These are phyloP conservation scores for Sporothrix protearum DNA, from an alignment of 2,329 filamentous ascomycete genomes.

Conservation along the genomic window DNA sequence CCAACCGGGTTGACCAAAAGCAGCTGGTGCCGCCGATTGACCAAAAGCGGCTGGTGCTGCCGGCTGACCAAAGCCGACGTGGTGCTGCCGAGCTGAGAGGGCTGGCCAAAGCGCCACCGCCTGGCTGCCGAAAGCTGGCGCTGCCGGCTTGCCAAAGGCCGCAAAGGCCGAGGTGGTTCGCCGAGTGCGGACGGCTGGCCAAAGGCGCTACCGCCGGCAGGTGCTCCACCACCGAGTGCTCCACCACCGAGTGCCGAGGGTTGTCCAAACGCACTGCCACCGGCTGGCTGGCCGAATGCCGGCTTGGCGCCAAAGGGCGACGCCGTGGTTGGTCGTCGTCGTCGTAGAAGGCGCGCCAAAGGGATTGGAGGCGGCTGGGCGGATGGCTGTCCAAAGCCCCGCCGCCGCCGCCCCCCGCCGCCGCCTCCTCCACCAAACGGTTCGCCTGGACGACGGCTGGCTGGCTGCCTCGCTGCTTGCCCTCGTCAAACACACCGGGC, in stretches of 20 bases:
- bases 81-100: conserved; percentile 33
- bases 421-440: conserved; percentile 13
- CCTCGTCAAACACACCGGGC: conserved; percentile 45
- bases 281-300: conserved; percentile 35
- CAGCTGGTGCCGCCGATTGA: background rate
- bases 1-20: conserved; percentile 25
- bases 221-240: conserved; percentile 20
- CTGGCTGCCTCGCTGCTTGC: conserved; percentile 32
- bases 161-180: background rate
- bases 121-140: conserved; percentile 35
- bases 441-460: background rate
- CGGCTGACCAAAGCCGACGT: background rate
- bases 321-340: background rate
- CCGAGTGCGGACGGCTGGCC: conserved; percentile 35
- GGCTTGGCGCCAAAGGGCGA: conserved; percentile 28
- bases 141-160: background rate
- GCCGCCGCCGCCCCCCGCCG: too few species aligned
- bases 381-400: conserved; percentile 36
- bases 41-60: conserved; percentile 32
- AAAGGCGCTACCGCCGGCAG: too few species aligned
- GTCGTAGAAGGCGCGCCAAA: background rate
- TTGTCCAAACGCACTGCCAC: conserved; percentile 40
- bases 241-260: conserved; percentile 33
- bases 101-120: conserved; percentile 39
- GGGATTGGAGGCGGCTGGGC: conserved; percentile 22